Percentiles rank a stretch among this genome's conserved stretches.
Evolutionary conservation across 2,329 filamentous ascomycete genomes (phyloP).

Genomic region (Kalaharituber pfeilii): DNA sequence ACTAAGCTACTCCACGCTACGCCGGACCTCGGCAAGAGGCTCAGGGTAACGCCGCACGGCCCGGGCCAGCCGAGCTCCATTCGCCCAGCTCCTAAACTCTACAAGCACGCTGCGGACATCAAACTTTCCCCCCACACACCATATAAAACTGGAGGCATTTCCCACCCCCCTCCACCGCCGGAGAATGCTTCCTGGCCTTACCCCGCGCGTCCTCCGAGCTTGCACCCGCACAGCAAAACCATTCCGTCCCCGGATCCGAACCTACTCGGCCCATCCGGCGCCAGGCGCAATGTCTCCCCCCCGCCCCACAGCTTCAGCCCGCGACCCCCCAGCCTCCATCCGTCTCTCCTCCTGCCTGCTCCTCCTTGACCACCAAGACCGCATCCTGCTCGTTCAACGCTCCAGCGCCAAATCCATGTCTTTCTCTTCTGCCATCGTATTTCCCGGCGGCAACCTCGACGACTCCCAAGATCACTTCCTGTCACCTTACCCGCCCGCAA

Average conservation of each 20-base stretch:
- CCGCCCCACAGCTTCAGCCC: not conserved
- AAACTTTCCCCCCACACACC: too few species aligned
- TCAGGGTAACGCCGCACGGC: too few species aligned
- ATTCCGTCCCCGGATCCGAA: too few species aligned
- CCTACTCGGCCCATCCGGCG: not conserved
- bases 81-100: too few species aligned
- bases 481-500: slow-evolving; percentile 29
- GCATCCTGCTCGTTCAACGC: slow-evolving; percentile 74
- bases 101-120: too few species aligned
- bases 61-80: too few species aligned
- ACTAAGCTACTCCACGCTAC: too few species aligned
- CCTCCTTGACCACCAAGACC: slow-evolving; percentile 68
- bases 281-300: not conserved
- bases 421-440: slow-evolving; percentile 86
- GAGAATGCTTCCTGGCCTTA: not conserved
- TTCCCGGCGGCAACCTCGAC: slow-evolving; percentile 77
- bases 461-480: slow-evolving; percentile 44
- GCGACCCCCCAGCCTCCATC: slow-evolving; percentile 7
- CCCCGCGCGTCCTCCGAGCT: not conserved
- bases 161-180: not conserved
- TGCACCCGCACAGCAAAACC: not conserved
- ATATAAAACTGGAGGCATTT: too few species aligned
- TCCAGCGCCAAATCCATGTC: slow-evolving; percentile 57
- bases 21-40: too few species aligned
- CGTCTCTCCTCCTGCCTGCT: slow-evolving; percentile 36